phyloP scores from a whole-genome alignment of 805 yeast species.

The Citeromyces matritensis region DNA sequence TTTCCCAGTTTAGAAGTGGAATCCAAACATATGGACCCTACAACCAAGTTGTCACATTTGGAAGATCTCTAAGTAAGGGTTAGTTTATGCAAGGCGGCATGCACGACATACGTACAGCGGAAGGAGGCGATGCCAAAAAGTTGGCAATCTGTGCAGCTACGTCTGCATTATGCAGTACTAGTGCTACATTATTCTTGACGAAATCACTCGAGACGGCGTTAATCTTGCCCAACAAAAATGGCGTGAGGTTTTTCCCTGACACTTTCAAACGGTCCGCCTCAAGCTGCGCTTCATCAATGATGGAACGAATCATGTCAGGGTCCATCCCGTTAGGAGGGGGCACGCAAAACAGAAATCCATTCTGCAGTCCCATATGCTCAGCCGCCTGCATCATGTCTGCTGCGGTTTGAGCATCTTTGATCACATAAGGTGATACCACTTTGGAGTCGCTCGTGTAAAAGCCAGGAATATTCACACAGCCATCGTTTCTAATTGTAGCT shows the following conservation, averaged over 20 bases:
- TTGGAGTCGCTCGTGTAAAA: slow-evolving; percentile 72
- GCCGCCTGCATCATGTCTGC: slow-evolving; percentile 45
- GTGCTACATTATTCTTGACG: slow-evolving; percentile 53
- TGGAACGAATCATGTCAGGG: slow-evolving; percentile 28
- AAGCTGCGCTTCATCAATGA: slow-evolving; percentile 41
- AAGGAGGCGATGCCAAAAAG: slow-evolving; percentile 29
- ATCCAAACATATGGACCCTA: slow-evolving; percentile 74
- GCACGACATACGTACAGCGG: no score
- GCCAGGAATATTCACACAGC: slow-evolving; percentile 47
- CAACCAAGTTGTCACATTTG: slow-evolving; percentile 22
- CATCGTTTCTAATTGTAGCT: slow-evolving; percentile 32
- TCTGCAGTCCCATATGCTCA: slow-evolving; percentile 30
- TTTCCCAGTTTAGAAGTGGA: slow-evolving; percentile 33
- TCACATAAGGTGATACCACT: slow-evolving; percentile 50
- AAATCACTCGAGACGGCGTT: slow-evolving; percentile 55
- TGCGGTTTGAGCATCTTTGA: slow-evolving; percentile 36
- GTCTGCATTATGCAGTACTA: slow-evolving; percentile 65
- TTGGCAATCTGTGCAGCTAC: slow-evolving; percentile 56
- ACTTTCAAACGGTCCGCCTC: slow-evolving; percentile 41
- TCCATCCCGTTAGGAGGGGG: slow-evolving; percentile 72
- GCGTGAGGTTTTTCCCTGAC: slow-evolving; percentile 65
- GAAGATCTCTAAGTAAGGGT: background rate
- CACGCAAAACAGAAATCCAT: slow-evolving; percentile 69
- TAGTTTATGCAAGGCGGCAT: no score
- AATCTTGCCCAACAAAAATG: slow-evolving; percentile 53